Percentiles rank a stretch among this genome's conserved stretches.
These are phyloP conservation scores for Cladophialophora carrionii DNA, from an alignment of 2,329 filamentous ascomycete genomes.

Conservation along the genomic window DNA sequence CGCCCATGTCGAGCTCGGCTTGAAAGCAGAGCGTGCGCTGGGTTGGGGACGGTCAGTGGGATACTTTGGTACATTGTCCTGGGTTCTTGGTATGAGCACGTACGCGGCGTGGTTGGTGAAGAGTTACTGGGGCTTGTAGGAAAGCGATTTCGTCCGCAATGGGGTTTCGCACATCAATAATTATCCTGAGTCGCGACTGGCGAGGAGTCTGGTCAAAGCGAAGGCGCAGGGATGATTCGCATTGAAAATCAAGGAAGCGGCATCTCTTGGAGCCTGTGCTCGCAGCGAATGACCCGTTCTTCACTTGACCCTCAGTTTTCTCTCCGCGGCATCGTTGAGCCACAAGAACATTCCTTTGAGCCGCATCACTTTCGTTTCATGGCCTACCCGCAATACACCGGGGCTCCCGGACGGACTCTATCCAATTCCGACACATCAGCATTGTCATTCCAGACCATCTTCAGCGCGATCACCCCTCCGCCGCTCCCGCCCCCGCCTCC, in stretches of 20 bases:
- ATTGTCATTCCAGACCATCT: slow-evolving; percentile 19
- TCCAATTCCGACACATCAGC: slow-evolving; percentile 19
- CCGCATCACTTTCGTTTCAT: slow-evolving; percentile 18
- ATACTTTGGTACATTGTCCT: slow-evolving; percentile 38
- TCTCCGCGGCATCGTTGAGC: not conserved
- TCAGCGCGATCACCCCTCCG: slow-evolving; percentile 13
- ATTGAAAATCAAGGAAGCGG: not conserved
- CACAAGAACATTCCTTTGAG: slow-evolving; percentile 2
- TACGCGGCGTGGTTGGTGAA: slow-evolving; percentile 41
- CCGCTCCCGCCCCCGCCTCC: not conserved
- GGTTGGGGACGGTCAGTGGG: slow-evolving; percentile 39
- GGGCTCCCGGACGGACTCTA: slow-evolving; percentile 16
- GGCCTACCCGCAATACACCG: slow-evolving; percentile 26
- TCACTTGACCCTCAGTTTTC: not conserved
- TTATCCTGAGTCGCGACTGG: not conserved
- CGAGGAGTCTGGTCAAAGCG: not conserved
- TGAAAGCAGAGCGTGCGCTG: slow-evolving; percentile 40
- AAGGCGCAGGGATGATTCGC: not conserved
- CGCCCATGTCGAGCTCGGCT: slow-evolving; percentile 47
- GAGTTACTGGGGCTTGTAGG: slow-evolving; percentile 42
- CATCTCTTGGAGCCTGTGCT: not conserved
- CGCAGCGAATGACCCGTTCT: not conserved
- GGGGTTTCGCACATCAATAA: not conserved
- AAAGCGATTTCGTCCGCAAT: not conserved
- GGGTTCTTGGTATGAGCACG: slow-evolving; percentile 39